Base-by-base conservation (phyloP, 495 filamentous ascomycete genomes). In the Sordaria brevicollis region DNA sequence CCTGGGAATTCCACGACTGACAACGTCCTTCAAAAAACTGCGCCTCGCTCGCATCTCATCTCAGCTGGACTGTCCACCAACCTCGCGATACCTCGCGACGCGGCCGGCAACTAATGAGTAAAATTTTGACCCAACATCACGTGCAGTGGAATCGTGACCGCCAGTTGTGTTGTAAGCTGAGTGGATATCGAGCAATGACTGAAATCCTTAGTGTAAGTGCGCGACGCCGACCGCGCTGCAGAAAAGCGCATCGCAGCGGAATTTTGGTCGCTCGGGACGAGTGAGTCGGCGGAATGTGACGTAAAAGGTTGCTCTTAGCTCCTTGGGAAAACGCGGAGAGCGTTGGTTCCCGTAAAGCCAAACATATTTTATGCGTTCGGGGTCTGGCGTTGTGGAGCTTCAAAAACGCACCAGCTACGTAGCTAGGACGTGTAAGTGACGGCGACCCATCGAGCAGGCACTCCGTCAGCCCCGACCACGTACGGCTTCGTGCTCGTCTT, bases 401-500 rank as follows among this genome's bases (percentile, higher is more conserved):
- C 13, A 2, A 62, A n/a, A 21, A 57, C 11, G 49, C 49, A 11
- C 49, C 49, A 15, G 21, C 49, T 62, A 29, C 13, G 38, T 31
- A 17, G 29, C 34, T 35, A 65, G 39, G 11, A 65, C 31, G 39
- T 54, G 39, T 66, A 72, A 9, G 70, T 75, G 35, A 80, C 72
- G 29, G 81, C 65, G 38, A 84, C 77, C 86, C 86, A 88, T 57
- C 86, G 76, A 6, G 80, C 78, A 37, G 86, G 86, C 65, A 87
- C 84, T 7, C 86, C 85, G 57, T 84, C 81, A 15, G 77, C 70
- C 25, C 83, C 80, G 71, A 88, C 82, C 69, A 81, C 81, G 72
- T 87, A 87, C 17, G 82, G 82, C 70, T 78, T 83, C 35, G 82
- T 79, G 71, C 80, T 81, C 19, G 81, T 76, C 77, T 91, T 91